phyloP scores from a whole-genome alignment of 1,284 basidiomycete species.

The Tilletia caries region DNA sequence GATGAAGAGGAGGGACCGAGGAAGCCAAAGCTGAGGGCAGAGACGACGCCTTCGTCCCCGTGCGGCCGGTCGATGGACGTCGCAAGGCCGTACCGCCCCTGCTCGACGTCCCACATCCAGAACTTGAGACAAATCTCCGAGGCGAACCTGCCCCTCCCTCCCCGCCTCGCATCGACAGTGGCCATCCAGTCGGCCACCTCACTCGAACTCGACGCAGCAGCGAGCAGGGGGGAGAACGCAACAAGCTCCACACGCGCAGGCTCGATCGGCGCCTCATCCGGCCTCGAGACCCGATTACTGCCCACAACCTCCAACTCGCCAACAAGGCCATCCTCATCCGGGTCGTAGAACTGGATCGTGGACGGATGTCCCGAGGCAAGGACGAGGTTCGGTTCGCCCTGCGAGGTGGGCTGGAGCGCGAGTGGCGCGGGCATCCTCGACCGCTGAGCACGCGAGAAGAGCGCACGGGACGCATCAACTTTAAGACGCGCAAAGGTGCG shows the following conservation, averaged over 20 bases:
- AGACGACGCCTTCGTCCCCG: slow-evolving; percentile 65
- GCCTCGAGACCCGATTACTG: slow-evolving; percentile 82
- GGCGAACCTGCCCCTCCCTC: slow-evolving; percentile 61
- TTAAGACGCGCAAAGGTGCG: slow-evolving; percentile 75
- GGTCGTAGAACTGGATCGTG: slow-evolving; percentile 85
- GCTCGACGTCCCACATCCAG: slow-evolving; percentile 72
- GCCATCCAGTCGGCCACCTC: slow-evolving; percentile 77
- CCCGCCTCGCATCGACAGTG: slow-evolving; percentile 71
- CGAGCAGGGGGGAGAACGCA: slow-evolving; percentile 61
- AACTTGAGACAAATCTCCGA: slow-evolving; percentile 80
- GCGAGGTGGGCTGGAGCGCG: slow-evolving; percentile 41
- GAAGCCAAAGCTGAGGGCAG: slow-evolving; percentile 64
- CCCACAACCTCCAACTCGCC: slow-evolving; percentile 89
- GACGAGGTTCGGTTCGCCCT: slow-evolving; percentile 55
- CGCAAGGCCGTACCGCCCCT: slow-evolving; percentile 60
- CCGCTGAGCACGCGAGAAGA: slow-evolving; percentile 21
- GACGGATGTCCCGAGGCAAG: slow-evolving; percentile 92
- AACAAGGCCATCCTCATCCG: slow-evolving; percentile 67
- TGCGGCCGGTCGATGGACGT: slow-evolving; percentile 89
- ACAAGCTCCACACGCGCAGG: slow-evolving; percentile 72
- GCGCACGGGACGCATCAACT: slow-evolving; percentile 54
- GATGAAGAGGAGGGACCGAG: slow-evolving; percentile 25
- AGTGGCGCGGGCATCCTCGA: slow-evolving; percentile 30
- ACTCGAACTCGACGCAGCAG: slow-evolving; percentile 21
- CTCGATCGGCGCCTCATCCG: slow-evolving; percentile 74